A percentile compares a stretch with the other conserved stretches of the same genome.
Conservation (phyloP, 768 basidiomycete genomes). For the Dendrothele bispora region DNA sequence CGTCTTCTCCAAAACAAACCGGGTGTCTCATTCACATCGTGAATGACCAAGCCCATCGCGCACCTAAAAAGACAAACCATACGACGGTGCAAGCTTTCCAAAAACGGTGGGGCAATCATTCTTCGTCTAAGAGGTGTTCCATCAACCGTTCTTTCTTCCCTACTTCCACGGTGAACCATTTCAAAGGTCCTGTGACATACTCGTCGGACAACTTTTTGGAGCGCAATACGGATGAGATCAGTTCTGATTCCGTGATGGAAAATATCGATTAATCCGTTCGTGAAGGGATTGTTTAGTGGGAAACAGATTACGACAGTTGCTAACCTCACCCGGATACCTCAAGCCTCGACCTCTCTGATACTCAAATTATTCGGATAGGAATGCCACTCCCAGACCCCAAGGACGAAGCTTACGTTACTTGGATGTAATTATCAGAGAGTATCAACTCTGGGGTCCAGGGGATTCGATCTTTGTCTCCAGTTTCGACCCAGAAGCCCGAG, state of each 20-base stretch:
- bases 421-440: constrained; percentile 68
- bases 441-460: too few relatives aligned
- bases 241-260: constrained; percentile 87
- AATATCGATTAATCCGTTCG: constrained; percentile 87
- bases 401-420: constrained; percentile 49
- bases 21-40: constrained; percentile 92
- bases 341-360: constrained; percentile 70
- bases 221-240: constrained; percentile 83
- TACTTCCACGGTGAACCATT: constrained; percentile 82
- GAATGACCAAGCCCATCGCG: constrained; percentile 89
- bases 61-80: constrained; percentile 86
- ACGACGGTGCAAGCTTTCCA: constrained; percentile 93
- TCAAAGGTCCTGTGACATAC: constrained; percentile 65
- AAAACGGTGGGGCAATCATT: constrained; percentile 93
- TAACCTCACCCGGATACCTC: constrained; percentile 66
- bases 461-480: too few relatives aligned
- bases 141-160: constrained; percentile 76
- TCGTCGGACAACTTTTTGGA: constrained; percentile 77
- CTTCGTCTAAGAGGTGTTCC: constrained; percentile 81
- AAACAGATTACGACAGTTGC: constrained; percentile 84
- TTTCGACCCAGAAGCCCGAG: too few relatives aligned
- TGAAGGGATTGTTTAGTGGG: constrained; percentile 82
- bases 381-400: constrained; percentile 52
- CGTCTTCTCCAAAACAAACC: constrained; percentile 82
- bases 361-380: constrained; percentile 80